Evolutionary conservation across 495 filamentous ascomycete genomes (phyloP).

Genomic region (Bacidia gigantensis): DNA sequence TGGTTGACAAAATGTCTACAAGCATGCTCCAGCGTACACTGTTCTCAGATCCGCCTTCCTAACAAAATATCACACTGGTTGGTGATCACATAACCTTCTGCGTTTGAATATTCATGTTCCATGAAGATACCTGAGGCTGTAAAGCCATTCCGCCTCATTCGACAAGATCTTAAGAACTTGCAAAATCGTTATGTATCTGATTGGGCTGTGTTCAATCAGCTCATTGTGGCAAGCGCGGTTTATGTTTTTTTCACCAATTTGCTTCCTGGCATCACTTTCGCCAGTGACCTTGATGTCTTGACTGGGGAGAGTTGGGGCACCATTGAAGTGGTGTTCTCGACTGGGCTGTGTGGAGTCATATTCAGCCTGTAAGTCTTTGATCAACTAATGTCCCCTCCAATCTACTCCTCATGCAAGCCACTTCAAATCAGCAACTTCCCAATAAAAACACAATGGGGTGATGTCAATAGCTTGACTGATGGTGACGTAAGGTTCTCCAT

Average conservation of each 20-base stretch:
- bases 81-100: too few relatives aligned
- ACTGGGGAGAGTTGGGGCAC: conserved; percentile 57
- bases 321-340: conserved; percentile 60
- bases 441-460: too few relatives aligned
- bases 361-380: conserved; percentile 45
- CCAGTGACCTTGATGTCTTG: conserved; percentile 51
- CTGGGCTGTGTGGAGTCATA: conserved; percentile 51
- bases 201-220: conserved; percentile 57
- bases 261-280: conserved; percentile 60
- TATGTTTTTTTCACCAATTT: conserved; percentile 69
- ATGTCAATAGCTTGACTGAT: too few relatives aligned
- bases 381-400: too few relatives aligned
- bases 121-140: conserved; percentile 6
- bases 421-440: too few relatives aligned
- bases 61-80: too few relatives aligned
- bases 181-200: conserved; percentile 46
- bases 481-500: conserved; percentile 33
- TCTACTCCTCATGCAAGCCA: too few relatives aligned
- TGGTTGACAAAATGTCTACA: too few relatives aligned
- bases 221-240: conserved; percentile 55
- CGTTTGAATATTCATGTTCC: too few relatives aligned
- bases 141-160: conserved; percentile 35
- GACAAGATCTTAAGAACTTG: conserved; percentile 44
- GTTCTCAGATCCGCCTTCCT: too few relatives aligned
- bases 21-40: too few relatives aligned